Evolutionary conservation across 768 basidiomycete genomes (phyloP).

Genomic region (Coprinopsis sp.): DNA sequence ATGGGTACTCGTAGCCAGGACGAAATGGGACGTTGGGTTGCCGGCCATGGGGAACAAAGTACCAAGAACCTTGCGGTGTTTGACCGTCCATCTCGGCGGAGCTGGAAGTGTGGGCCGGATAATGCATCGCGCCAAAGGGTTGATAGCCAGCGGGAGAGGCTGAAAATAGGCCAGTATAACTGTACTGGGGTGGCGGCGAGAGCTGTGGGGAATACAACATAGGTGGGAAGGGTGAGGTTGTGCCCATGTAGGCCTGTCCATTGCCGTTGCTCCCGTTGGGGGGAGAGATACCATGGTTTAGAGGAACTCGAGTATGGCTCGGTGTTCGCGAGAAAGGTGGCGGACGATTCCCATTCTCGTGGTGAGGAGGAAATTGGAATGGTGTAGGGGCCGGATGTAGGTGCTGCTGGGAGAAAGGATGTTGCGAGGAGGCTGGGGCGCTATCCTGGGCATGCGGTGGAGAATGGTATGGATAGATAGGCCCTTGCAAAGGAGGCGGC

Average conservation of each 20-base stretch:
- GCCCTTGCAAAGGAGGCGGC: conserved; percentile 32
- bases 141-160: conserved; percentile 33
- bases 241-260: neutral
- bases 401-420: no score
- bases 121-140: conserved; percentile 3
- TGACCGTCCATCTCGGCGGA: conserved; percentile 6
- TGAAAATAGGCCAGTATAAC: conserved; percentile 32
- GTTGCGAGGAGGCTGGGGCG: no score
- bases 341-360: no score
- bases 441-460: conserved; percentile 31
- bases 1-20: conserved; percentile 21
- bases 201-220: conserved; percentile 22
- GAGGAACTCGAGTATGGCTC: neutral
- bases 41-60: conserved; percentile 39
- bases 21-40: conserved; percentile 11
- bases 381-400: no score
- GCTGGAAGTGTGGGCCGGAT: conserved; percentile 22
- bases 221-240: conserved; percentile 11
- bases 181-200: conserved; percentile 28
- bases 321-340: no score
- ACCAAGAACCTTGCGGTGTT: conserved; percentile 45
- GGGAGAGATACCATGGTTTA: neutral
- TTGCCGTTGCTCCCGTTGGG: neutral
- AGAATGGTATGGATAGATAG: conserved; percentile 30
- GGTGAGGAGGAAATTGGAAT: no score